Base-by-base conservation (phyloP, 2,329 filamentous ascomycete species). In the Exophiala calicioides region DNA sequence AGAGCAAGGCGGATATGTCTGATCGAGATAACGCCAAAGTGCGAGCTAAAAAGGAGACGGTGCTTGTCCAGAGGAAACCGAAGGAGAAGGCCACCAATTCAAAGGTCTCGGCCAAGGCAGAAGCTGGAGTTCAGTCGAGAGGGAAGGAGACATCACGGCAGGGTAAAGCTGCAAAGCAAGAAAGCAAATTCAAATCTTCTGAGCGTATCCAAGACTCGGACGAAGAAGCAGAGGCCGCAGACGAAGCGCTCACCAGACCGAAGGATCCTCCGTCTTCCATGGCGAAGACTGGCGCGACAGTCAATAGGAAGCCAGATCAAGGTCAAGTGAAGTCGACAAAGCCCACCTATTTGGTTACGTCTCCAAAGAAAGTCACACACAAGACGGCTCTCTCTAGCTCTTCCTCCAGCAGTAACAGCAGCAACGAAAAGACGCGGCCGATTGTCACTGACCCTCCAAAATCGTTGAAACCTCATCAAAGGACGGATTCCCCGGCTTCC, bases 131-230 rank as follows among this genome's bases (percentile, higher is more conserved):
- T n/a, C 10, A 12, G 23, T 13, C 19, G 18, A 43, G 29, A 20
- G 62, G 61, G 46, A 69, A 69, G 39, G 60, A 59, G 5, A 58
- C 57, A 16, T 52, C 39, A 62, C 63, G 42, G 46, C 66, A 2
- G 54, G 47, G 23, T 50, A 62, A 42, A 51, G 20, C 60, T 15
- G 51, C 64, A n/a, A 70, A 70, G 50, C 52, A 61, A 20, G 70
- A 71, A 36, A 61, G 60, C 36, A 72, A 76, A 56, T 70, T 75
- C 64, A 79, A 79, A 59, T 79, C 76, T 6, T 71, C 72, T 1
- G 76, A 79, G 59, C 71, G 72, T 41, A 73, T 79, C 16, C 68
- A 75, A 44, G 74, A 76, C 56, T 79, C 77, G 1, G 72, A 75
- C 38, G 71, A 72, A 35, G 71, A 75, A 34, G 69, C 70, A 35